Conservation (phyloP, 2,329 filamentous ascomycete species). For the Epichloe glyceriae region DNA sequence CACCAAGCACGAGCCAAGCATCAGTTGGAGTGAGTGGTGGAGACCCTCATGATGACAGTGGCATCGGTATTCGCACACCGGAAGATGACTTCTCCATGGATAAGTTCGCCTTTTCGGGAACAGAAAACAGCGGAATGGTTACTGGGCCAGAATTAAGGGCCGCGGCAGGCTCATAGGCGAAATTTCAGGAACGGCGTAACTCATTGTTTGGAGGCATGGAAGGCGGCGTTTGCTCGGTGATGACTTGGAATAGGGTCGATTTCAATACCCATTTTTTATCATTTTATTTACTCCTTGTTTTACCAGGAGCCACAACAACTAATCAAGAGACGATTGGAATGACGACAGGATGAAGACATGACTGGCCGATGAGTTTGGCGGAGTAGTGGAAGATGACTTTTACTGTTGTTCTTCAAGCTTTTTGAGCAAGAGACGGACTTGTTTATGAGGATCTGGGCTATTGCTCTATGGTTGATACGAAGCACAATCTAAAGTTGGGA, state of each 20-base stretch:
- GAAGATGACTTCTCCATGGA: constrained; percentile 51
- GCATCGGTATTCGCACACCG: constrained; percentile 57
- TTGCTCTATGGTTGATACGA: not conserved
- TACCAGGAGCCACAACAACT: not conserved
- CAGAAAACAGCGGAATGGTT: constrained; percentile 23
- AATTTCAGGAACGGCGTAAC: not conserved
- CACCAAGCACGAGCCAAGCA: constrained; percentile 30
- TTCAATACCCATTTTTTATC: constrained; percentile 6
- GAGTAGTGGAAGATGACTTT: not conserved
- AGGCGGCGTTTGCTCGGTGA: constrained; percentile 7
- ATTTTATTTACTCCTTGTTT: constrained; percentile 2
- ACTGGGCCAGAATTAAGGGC: constrained; percentile 17
- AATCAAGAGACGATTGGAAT: constrained; percentile 16
- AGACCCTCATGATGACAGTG: constrained; percentile 55
- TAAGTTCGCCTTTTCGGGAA: constrained; percentile 38
- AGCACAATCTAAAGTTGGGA: not conserved
- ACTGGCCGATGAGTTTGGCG: constrained; percentile 7
- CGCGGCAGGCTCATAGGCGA: constrained; percentile 4
- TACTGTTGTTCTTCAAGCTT: not conserved
- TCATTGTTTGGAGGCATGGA: not conserved
- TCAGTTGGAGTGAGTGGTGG: constrained; percentile 22
- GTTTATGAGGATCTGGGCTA: not conserved
- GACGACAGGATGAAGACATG: constrained; percentile 21
- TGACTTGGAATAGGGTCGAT: constrained; percentile 4
- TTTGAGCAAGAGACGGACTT: constrained; percentile 2